Evolutionary conservation across 2,329 filamentous ascomycete species (phyloP), one percentile per base, ranked within the genome.

Genomic region (Xylaria sp.): DNA sequence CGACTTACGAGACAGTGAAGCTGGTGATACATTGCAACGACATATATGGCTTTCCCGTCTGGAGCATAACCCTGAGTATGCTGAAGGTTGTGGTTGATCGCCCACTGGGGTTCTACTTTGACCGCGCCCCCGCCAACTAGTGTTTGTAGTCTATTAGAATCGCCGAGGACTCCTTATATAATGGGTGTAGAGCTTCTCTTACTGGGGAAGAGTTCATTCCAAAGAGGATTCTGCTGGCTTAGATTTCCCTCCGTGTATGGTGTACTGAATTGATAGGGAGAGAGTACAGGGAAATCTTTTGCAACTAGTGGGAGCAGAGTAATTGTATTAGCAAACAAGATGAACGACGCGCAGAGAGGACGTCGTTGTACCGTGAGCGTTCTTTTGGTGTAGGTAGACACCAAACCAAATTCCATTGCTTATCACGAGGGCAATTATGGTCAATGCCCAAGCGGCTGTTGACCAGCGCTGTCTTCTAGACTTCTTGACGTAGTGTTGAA

Each of bases 1-100:
- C 25, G 23, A 54, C 49, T 54, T 54, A 54, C 49, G 28, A 54
- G 49, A 54, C 49, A 54, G 49, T 54, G 49, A 31, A 54, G 49
- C 49, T 54, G 49, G 23, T 54, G 49, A 18, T 54, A 54, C 49
- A 54, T 54, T 15, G 23, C 49, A 54, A 54, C 49, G 18, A 54
- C 49, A 28, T 54, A 54, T 31, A 54, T 54, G 25, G 49, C 49
- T 33, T 54, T 54, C 15, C 49, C 49, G 9, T 54, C 49, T 3
- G 49, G 49, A 25, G 49, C 49, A 54, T 54, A 54, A 18, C 49
- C 49, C 31, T 54, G 49, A 31, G 49, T 54, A 25, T n/a, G 49
- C 49, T 54, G 49, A 54, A 54, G 25, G 13, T 54, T 54, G 49
- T 54, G 28, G 13, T 31, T 25, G 15, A 54, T 54, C 12, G 49